These are phyloP conservation scores for Hippophae gyantsensis DNA, from an alignment of 306 rosid genomes.

Conservation along the genomic window DNA sequence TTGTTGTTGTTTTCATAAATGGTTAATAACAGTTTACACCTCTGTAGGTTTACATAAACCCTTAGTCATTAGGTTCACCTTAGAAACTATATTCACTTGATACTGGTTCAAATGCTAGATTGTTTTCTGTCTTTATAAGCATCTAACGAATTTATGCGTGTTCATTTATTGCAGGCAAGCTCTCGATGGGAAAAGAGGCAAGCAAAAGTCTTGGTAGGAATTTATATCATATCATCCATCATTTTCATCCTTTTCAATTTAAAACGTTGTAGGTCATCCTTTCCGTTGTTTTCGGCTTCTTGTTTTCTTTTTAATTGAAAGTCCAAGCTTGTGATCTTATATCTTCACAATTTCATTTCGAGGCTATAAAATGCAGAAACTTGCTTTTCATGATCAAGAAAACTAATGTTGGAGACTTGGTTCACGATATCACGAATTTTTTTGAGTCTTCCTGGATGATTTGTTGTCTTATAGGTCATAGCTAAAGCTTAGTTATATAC, in stretches of 20 bases:
- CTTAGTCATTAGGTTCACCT: no score
- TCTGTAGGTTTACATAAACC: no score
- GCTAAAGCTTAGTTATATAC: no score
- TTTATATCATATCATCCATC: conserved; percentile 5
- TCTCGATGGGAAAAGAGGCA: conserved; percentile 93
- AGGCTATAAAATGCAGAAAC: neutral
- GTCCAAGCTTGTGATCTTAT: neutral
- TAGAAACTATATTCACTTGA: neutral
- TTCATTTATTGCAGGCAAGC: conserved; percentile 56
- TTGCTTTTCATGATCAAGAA: no score
- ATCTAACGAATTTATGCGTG: conserved; percentile 9
- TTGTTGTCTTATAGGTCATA: no score
- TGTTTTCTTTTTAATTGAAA: neutral
- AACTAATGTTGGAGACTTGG: no score
- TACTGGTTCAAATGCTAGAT: conserved; percentile 3
- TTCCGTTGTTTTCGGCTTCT: neutral
- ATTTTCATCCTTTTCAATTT: neutral
- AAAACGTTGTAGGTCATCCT: neutral
- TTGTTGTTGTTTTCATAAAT: no score
- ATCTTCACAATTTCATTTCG: neutral
- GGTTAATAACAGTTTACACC: no score
- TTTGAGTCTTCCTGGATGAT: no score
- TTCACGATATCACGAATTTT: no score
- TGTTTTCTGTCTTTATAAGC: neutral
- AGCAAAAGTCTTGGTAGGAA: conserved; percentile 69